Conservation (phyloP, 106 monocot species). For the Dioscorea dumetorum region DNA sequence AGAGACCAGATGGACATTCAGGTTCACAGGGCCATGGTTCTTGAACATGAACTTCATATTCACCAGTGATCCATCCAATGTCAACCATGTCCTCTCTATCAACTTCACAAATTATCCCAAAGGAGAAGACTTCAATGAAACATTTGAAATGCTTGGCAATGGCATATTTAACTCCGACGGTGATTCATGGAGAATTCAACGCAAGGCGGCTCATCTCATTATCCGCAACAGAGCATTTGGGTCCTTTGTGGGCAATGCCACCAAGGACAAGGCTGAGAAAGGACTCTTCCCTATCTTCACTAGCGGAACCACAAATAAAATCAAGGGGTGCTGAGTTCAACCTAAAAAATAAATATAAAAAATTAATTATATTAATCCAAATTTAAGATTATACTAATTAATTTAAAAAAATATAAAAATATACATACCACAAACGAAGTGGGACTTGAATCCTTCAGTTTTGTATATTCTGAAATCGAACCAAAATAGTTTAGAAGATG, state of each 20-base stretch:
- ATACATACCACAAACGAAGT: too few species aligned
- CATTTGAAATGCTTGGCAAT: constrained; percentile 42
- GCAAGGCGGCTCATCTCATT: constrained; percentile 23
- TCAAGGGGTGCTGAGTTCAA: too few species aligned
- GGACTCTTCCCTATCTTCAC: constrained; percentile 27
- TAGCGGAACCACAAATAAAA: too few species aligned
- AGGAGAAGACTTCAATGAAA: constrained; percentile 32
- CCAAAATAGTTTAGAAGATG: too few species aligned
- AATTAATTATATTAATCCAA: too few species aligned
- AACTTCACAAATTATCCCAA: constrained; percentile 46
- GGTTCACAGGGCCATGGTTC: constrained; percentile 1
- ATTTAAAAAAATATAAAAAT: too few species aligned
- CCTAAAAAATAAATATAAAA: too few species aligned
- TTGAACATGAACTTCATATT: constrained; percentile 2
- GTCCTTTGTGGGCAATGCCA: constrained; percentile 6
- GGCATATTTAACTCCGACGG: constrained; percentile 43
- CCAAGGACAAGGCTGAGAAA: constrained; percentile 29
- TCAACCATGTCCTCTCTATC: constrained; percentile 36
- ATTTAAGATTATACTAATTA: too few species aligned
- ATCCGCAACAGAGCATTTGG: constrained; percentile 17
- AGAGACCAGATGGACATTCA: background rate
- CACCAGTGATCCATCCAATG: constrained; percentile 34
- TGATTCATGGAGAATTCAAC: constrained; percentile 30
- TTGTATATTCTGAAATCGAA: too few species aligned
- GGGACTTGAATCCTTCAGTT: too few species aligned